phyloP scores from a whole-genome alignment of 2,329 filamentous ascomycete species.

The Colletotrichum orchidophilum region DNA sequence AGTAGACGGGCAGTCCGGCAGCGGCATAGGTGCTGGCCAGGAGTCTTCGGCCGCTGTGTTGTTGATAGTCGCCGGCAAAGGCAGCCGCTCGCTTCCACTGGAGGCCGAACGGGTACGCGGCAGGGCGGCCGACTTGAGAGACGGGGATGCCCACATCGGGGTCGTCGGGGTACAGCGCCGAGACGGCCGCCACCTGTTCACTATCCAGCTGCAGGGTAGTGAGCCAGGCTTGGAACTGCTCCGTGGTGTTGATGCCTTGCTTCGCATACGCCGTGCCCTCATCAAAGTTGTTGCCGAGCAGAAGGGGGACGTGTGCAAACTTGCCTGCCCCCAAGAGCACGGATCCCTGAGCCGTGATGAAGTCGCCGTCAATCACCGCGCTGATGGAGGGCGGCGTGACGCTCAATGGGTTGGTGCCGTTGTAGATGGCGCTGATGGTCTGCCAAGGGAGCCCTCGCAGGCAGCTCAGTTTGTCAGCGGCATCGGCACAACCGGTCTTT shows the following conservation, averaged over 20 bases:
- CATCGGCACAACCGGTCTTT: slow-evolving; percentile 46
- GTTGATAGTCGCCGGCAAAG: slow-evolving; percentile 66
- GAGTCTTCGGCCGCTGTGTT: slow-evolving; percentile 64
- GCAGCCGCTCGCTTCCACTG: slow-evolving; percentile 72
- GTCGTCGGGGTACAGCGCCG: slow-evolving; percentile 58
- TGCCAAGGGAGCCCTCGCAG: slow-evolving; percentile 61
- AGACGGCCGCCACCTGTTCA: slow-evolving; percentile 39
- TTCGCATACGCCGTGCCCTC: slow-evolving; percentile 71
- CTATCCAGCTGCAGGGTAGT: slow-evolving; percentile 45
- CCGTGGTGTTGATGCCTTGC: slow-evolving; percentile 62
- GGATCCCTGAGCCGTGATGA: slow-evolving; percentile 53
- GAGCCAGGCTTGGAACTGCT: slow-evolving; percentile 57
- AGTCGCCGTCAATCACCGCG: slow-evolving; percentile 48
- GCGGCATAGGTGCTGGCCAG: slow-evolving; percentile 62
- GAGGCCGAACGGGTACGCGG: slow-evolving; percentile 69
- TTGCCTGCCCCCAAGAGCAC: slow-evolving; percentile 63
- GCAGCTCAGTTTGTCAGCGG: slow-evolving; percentile 60
- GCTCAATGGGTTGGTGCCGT: slow-evolving; percentile 58
- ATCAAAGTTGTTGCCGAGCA: slow-evolving; percentile 72
- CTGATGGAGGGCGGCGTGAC: slow-evolving; percentile 37
- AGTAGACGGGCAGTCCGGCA: slow-evolving; percentile 61
- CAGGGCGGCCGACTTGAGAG: slow-evolving; percentile 45
- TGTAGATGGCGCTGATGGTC: slow-evolving; percentile 50
- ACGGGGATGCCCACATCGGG: slow-evolving; percentile 62
- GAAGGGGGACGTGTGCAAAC: slow-evolving; percentile 72